phyloP scores from a whole-genome alignment of 257 asterid genomes.

The Gentiana dahurica region DNA sequence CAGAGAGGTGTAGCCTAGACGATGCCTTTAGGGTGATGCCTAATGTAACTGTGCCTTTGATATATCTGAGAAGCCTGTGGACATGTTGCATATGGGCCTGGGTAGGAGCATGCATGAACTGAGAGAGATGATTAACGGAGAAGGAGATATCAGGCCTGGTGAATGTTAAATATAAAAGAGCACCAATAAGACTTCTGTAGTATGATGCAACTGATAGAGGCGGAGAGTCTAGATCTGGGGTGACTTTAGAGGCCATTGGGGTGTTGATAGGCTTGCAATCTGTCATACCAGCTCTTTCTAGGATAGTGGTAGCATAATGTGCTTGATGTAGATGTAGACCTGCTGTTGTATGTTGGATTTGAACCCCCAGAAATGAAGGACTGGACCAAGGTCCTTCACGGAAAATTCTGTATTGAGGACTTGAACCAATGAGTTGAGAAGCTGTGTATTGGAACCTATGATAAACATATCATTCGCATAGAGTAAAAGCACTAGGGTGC shows the following conservation, averaged over 20 bases:
- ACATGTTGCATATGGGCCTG: no score
- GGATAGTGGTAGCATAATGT: conserved; percentile 2
- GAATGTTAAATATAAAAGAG: no score
- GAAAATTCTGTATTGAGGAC: neutral
- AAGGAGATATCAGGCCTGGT: no score
- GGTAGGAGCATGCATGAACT: no score
- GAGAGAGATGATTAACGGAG: no score
- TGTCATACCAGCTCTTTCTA: neutral
- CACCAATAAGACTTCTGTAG: no score
- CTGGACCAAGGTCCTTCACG: neutral
- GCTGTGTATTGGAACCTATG: neutral
- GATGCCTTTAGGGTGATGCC: no score
- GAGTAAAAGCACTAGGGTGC: neutral
- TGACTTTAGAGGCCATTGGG: neutral
- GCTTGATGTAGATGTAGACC: neutral
- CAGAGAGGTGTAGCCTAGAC: no score
- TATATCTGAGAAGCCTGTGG: no score
- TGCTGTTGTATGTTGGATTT: neutral
- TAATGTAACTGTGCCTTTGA: no score
- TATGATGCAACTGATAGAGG: no score
- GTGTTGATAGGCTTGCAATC: conserved; percentile 5
- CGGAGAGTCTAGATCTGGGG: no score
- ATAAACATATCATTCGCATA: conserved; percentile 8
- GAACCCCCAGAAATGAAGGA: conserved; percentile 1
- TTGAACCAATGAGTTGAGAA: neutral